A percentile compares a stretch with the other conserved stretches of the same genome.
phyloP scores from a whole-genome alignment of 2,329 filamentous ascomycete species.

The Alternaria alternata region DNA sequence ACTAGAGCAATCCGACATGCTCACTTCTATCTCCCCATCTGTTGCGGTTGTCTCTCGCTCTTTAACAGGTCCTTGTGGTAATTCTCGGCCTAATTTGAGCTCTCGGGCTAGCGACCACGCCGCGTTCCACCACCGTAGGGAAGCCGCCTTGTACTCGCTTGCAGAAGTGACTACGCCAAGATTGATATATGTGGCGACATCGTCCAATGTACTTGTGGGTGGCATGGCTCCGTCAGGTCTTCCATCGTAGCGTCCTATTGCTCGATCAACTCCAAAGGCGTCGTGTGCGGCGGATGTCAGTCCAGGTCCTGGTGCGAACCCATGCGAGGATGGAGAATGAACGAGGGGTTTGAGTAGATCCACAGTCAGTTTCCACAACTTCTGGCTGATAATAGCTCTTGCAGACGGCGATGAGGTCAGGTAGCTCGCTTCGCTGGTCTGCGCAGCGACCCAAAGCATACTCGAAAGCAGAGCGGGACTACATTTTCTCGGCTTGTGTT shows the following conservation, averaged over 20 bases:
- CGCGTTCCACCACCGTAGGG: slow-evolving; percentile 91
- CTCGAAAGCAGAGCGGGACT: slow-evolving; percentile 87
- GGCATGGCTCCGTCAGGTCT: slow-evolving; percentile 56
- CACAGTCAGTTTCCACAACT: slow-evolving; percentile 84
- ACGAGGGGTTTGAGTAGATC: slow-evolving; percentile 87
- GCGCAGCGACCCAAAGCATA: slow-evolving; percentile 94
- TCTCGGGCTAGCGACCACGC: slow-evolving; percentile 90
- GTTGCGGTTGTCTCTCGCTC: slow-evolving; percentile 43
- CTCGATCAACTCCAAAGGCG: slow-evolving; percentile 76
- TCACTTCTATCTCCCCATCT: slow-evolving; percentile 49
- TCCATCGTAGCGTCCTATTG: slow-evolving; percentile 59
- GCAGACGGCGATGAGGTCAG: slow-evolving; percentile 83
- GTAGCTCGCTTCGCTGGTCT: slow-evolving; percentile 88
- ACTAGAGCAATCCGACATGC: slow-evolving; percentile 40
- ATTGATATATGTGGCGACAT: slow-evolving; percentile 90
- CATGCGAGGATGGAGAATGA: slow-evolving; percentile 70
- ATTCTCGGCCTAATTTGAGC: slow-evolving; percentile 84
- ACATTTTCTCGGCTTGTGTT: slow-evolving; percentile 79
- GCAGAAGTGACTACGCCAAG: slow-evolving; percentile 89
- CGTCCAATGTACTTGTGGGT: slow-evolving; percentile 76
- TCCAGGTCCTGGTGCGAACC: slow-evolving; percentile 60
- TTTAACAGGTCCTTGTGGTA: slow-evolving; percentile 66
- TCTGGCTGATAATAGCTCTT: slow-evolving; percentile 84
- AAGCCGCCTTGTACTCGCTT: slow-evolving; percentile 83
- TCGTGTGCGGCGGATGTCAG: slow-evolving; percentile 80